A percentile compares a stretch with the other conserved stretches of the same genome.
Conservation (phyloP, 495 filamentous ascomycete species). For the Neurospora sp. region DNA sequence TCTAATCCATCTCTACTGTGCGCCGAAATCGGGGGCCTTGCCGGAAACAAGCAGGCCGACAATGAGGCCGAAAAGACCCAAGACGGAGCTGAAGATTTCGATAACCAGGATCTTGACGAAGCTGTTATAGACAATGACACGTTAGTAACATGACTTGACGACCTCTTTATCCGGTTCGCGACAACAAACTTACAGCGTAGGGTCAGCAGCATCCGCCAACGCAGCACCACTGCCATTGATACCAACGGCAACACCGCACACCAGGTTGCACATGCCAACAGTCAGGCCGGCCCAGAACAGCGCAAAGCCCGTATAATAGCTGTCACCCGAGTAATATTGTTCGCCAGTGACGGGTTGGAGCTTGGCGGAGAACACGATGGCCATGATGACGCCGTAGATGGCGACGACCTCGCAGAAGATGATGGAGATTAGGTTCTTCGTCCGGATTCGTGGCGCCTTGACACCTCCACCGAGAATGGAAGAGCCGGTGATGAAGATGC, state of each 20-base stretch:
- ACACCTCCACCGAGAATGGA: conserved; percentile 97
- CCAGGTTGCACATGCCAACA: conserved; percentile 87
- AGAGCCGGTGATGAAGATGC: conserved; percentile 98
- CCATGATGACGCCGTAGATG: conserved; percentile 99
- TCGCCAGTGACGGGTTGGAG: conserved; percentile 54
- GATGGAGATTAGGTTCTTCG: conserved; percentile 99
- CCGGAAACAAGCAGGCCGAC: conserved; percentile 78
- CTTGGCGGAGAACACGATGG: conserved; percentile 92
- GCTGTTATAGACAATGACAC: conserved; percentile 31
- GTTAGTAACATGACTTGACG: conserved; percentile 12
- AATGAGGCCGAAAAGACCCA: conserved; percentile 96
- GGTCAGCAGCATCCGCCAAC: conserved; percentile 89
- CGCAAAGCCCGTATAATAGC: conserved; percentile 93
- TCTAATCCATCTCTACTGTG: conserved; percentile 13
- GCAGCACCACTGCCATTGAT: conserved; percentile 97
- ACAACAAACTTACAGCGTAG: conserved; percentile 60
- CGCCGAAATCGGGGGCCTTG: conserved; percentile 67
- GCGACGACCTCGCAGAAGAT: conserved; percentile 99
- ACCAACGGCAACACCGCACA: conserved; percentile 93
- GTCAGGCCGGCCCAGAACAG: conserved; percentile 93
- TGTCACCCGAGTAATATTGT: conserved; percentile 57
- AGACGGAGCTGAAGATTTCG: conserved; percentile 97
- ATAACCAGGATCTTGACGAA: conserved; percentile 99
- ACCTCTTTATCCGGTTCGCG: not conserved
- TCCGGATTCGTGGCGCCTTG: conserved; percentile 89